Conservation (phyloP, 1,139 yeast genomes). For the Cylindricascospora bacillispora region DNA sequence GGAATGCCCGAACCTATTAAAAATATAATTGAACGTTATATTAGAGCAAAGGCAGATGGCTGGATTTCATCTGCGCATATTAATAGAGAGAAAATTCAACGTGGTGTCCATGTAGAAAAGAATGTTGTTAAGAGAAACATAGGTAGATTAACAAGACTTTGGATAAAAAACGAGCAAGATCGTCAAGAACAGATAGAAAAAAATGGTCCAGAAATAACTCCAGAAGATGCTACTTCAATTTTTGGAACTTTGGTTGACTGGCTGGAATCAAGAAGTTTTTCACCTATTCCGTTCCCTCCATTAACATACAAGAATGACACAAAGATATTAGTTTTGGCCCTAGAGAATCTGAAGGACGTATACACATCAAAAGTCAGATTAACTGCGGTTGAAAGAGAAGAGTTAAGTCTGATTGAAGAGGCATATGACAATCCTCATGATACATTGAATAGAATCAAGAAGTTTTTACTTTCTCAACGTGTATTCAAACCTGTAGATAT, state of each 20-base stretch:
- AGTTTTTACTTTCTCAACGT: slow-evolving; percentile 72
- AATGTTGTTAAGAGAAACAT: slow-evolving; percentile 87
- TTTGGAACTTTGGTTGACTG: slow-evolving; percentile 84
- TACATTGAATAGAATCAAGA: slow-evolving; percentile 72
- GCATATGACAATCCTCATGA: slow-evolving; percentile 97
- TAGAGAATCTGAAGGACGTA: slow-evolving; percentile 76
- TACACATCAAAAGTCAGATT: slow-evolving; percentile 75
- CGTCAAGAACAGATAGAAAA: slow-evolving; percentile 69
- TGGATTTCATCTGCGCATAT: slow-evolving; percentile 93
- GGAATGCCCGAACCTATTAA: slow-evolving; percentile 90
- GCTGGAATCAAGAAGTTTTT: slow-evolving; percentile 77
- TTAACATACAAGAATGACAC: slow-evolving; percentile 87
- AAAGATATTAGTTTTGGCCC: slow-evolving; percentile 72
- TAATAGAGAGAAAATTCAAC: slow-evolving; percentile 75
- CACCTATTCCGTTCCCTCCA: slow-evolving; percentile 92
- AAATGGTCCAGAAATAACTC: slow-evolving; percentile 78
- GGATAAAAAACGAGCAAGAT: slow-evolving; percentile 89
- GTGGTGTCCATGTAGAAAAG: slow-evolving; percentile 87
- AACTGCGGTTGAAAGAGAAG: slow-evolving; percentile 83
- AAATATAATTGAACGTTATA: slow-evolving; percentile 73
- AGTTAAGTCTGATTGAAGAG: slow-evolving; percentile 83
- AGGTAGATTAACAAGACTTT: slow-evolving; percentile 80
- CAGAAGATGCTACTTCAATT: slow-evolving; percentile 79
- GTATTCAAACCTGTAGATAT: slow-evolving; percentile 82
- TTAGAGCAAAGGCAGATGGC: slow-evolving; percentile 92